Conservation (phyloP, 768 basidiomycete genomes). For the Suillus lakei region DNA sequence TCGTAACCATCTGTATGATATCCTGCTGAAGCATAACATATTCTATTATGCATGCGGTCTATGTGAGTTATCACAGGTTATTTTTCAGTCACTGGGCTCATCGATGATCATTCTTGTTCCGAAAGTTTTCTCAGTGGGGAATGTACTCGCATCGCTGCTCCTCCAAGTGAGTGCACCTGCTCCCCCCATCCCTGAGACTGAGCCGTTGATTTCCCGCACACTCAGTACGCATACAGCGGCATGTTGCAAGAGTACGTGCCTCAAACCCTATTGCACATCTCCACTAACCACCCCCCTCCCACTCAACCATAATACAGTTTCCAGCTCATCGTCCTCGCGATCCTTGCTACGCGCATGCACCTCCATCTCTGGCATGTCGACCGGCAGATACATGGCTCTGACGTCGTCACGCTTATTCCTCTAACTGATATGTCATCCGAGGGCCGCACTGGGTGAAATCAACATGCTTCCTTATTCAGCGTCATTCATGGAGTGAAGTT, state of each 20-base stretch:
- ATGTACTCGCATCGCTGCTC: background rate
- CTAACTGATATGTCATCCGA: background rate
- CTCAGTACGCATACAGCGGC: background rate
- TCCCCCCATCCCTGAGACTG: background rate
- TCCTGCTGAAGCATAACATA: background rate
- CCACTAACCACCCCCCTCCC: background rate
- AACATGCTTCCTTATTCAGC: background rate
- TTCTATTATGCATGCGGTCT: conserved; percentile 2
- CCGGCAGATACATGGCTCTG: background rate
- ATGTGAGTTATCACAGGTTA: background rate
- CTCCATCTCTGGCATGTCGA: conserved; percentile 11
- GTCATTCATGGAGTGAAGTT: background rate
- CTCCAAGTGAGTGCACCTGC: background rate
- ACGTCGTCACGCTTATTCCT: background rate
- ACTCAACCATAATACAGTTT: background rate
- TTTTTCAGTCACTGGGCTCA: background rate
- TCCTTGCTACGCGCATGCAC: conserved; percentile 11
- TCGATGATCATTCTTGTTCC: background rate
- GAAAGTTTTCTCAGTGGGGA: background rate
- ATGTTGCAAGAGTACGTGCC: background rate
- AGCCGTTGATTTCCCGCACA: background rate
- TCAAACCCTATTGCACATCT: background rate
- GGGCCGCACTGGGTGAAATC: background rate
- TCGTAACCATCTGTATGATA: background rate
- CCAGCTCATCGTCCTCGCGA: conserved; percentile 9